Percentiles rank a stretch among this genome's conserved stretches.
Conservation (phyloP, 1,284 basidiomycete genomes). For the Cutaneotrichosporon cyanovorans region DNA sequence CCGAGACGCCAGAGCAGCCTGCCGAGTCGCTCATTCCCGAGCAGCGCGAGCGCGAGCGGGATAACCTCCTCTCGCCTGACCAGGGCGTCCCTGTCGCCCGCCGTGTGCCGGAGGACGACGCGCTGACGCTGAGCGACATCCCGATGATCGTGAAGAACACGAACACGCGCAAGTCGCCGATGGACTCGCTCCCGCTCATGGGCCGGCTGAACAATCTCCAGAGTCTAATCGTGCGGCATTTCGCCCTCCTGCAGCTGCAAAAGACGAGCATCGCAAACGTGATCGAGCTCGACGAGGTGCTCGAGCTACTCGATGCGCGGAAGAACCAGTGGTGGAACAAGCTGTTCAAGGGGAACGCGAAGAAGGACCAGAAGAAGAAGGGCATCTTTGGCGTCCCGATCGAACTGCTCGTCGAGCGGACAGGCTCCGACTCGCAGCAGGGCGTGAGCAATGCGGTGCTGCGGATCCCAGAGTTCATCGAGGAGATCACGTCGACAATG, state of each 20-base stretch:
- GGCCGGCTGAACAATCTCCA: slow-evolving; percentile 79
- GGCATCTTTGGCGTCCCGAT: slow-evolving; percentile 89
- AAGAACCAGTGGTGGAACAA: slow-evolving; percentile 88
- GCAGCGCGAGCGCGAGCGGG: neutral
- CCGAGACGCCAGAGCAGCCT: slow-evolving; percentile 49
- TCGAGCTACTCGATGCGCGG: slow-evolving; percentile 87
- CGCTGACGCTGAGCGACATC: slow-evolving; percentile 81
- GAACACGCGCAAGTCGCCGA: slow-evolving; percentile 4
- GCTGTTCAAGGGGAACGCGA: slow-evolving; percentile 83
- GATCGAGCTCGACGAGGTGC: slow-evolving; percentile 81
- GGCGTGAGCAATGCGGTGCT: slow-evolving; percentile 80
- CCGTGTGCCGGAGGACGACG: slow-evolving; percentile 10
- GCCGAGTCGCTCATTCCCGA: slow-evolving; percentile 60
- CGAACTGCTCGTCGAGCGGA: slow-evolving; percentile 88
- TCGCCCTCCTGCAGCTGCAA: slow-evolving; percentile 72
- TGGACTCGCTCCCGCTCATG: slow-evolving; percentile 64
- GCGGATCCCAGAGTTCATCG: slow-evolving; percentile 91
- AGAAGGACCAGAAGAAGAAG: slow-evolving; percentile 80
- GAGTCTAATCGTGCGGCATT: slow-evolving; percentile 84
- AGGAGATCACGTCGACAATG: slow-evolving; percentile 97
- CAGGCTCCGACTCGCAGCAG: slow-evolving; percentile 79
- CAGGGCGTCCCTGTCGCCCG: neutral
- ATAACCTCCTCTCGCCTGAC: neutral
- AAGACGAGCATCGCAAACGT: slow-evolving; percentile 65
- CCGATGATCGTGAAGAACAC: slow-evolving; percentile 56